Conservation (phyloP, 257 asterid genomes). For the Solanum chmielewskii region DNA sequence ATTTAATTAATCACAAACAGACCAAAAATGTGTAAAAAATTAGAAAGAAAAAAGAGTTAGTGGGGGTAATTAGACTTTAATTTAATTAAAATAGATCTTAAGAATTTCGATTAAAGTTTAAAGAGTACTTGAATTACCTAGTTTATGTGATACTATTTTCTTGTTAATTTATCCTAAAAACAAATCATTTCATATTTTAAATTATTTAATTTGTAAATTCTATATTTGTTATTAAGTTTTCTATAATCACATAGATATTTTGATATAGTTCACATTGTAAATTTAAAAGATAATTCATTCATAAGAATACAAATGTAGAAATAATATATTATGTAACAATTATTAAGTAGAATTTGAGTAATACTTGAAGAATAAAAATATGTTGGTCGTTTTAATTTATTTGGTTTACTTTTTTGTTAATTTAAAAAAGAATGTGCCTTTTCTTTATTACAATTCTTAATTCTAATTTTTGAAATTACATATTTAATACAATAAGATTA, state of each 20-base stretch:
- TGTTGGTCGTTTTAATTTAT: too few relatives aligned
- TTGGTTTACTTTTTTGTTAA: too few relatives aligned
- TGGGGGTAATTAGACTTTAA: rapidly evolving
- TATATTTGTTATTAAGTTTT: not conserved
- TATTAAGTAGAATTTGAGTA: not conserved
- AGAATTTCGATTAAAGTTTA: rapidly evolving
- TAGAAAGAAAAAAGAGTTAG: not conserved
- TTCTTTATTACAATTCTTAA: not conserved
- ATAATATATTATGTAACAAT: too few relatives aligned
- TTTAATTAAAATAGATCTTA: not conserved
- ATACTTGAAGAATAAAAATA: not conserved
- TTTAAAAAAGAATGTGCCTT: rapidly evolving
- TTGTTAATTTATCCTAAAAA: not conserved
- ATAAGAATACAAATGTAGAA: not conserved
- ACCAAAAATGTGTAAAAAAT: too few relatives aligned
- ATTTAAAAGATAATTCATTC: too few relatives aligned
- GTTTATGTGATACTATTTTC: not conserved
- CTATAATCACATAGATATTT: not conserved
- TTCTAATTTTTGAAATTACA: too few relatives aligned
- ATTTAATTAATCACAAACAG: not conserved
- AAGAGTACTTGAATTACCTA: not conserved
- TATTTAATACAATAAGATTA: too few relatives aligned
- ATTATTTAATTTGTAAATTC: not conserved
- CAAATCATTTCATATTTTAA: not conserved
- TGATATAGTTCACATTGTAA: not conserved